Percentiles rank a stretch among this genome's conserved stretches.
phyloP scores from a whole-genome alignment of 2,329 filamentous ascomycete species.

The Dactylonectria macrodidyma region DNA sequence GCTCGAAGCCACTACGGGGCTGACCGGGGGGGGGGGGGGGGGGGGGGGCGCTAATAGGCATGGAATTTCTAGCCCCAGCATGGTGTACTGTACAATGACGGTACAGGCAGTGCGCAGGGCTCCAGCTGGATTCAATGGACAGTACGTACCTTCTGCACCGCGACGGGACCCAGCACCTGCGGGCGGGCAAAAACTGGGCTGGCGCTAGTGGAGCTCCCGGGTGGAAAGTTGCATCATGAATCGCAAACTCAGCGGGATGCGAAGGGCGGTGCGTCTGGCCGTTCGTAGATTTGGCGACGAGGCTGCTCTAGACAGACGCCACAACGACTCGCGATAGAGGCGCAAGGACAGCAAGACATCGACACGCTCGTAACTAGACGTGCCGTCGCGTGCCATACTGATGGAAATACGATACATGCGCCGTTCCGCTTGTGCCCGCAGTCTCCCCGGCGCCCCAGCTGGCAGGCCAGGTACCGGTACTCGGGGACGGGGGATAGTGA shows the following conservation, averaged over 20 bases:
- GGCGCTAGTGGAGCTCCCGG: conserved; percentile 43
- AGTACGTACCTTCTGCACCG: background rate
- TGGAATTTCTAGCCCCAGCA: conserved; percentile 32
- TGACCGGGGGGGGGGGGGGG: conserved; percentile 25
- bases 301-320: conserved; percentile 1
- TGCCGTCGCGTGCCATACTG: conserved; percentile 3
- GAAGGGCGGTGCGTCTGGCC: background rate
- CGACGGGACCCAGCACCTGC: conserved; percentile 3
- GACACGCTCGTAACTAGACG: conserved; percentile 28
- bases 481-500: conserved; percentile 37
- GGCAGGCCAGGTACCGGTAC: conserved; percentile 42
- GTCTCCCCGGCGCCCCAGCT: conserved; percentile 27
- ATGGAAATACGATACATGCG: conserved; percentile 3
- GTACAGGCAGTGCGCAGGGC: conserved; percentile 28
- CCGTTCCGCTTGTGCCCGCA: conserved; percentile 11
- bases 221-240: conserved; percentile 43
- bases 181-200: conserved; percentile 41
- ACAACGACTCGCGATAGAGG: background rate
- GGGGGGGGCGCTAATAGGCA: conserved; percentile 36
- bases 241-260: conserved; percentile 22
- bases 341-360: conserved; percentile 8
- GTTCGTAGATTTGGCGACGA: background rate
- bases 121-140: conserved; percentile 24
- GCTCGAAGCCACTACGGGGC: conserved; percentile 44
- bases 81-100: conserved; percentile 25